These are phyloP conservation scores for Gleditsia sinensis DNA, from an alignment of 306 rosid species.

Conservation along the genomic window DNA sequence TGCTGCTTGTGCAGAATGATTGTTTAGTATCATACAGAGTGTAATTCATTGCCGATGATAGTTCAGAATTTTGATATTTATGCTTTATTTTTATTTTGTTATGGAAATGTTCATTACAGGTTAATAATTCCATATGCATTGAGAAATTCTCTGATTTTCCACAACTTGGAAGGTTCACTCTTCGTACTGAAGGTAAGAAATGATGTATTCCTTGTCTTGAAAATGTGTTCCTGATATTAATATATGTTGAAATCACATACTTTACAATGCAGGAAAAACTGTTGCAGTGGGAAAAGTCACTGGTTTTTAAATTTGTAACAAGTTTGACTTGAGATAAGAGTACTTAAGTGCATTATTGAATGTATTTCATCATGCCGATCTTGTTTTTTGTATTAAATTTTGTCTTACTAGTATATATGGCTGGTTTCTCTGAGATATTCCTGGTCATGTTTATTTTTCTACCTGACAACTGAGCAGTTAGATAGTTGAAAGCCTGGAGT, in stretches of 20 bases:
- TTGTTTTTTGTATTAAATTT: no score
- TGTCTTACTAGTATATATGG: no score
- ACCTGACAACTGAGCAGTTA: no score
- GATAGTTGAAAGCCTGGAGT: no score
- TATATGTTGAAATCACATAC: slow-evolving; percentile 12
- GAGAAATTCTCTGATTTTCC: slow-evolving; percentile 82
- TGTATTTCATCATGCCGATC: no score
- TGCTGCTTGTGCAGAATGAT: background rate
- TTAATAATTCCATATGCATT: slow-evolving; percentile 63
- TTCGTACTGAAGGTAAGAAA: slow-evolving; percentile 88
- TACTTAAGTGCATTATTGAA: no score
- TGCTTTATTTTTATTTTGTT: background rate
- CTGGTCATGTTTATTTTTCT: no score
- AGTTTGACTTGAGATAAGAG: slow-evolving; percentile 71
- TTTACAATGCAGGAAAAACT: slow-evolving; percentile 72
- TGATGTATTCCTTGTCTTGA: background rate
- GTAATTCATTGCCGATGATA: background rate
- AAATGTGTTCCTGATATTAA: background rate
- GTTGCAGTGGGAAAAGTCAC: slow-evolving; percentile 93
- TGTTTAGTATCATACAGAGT: background rate
- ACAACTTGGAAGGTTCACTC: slow-evolving; percentile 97
- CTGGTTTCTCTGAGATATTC: no score
- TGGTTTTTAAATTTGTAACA: slow-evolving; percentile 55
- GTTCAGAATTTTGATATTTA: background rate
- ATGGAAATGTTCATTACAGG: slow-evolving; percentile 50